Percentiles rank a stretch among this genome's conserved stretches.
phyloP scores from a whole-genome alignment of 2,329 filamentous ascomycete species.

The Elsinoe australis region DNA sequence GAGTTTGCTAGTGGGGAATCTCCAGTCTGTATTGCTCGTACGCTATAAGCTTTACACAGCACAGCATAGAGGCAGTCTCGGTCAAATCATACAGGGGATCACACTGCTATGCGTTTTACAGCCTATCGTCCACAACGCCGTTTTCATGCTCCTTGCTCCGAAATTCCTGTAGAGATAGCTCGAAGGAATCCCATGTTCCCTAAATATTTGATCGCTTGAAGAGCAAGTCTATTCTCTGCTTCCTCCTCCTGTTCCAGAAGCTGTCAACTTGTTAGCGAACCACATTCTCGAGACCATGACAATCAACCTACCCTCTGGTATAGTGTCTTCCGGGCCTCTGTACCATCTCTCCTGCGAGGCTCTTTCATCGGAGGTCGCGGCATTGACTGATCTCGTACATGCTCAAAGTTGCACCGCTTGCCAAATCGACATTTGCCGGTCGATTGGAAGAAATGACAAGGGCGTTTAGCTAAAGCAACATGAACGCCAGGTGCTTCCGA shows the following conservation, averaged over 20 bases:
- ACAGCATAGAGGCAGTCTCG: too few relatives aligned
- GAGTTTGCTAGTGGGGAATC: too few relatives aligned
- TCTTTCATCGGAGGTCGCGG: constrained; percentile 5
- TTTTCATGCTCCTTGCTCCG: background rate
- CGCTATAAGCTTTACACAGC: too few relatives aligned
- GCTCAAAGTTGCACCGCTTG: constrained; percentile 28
- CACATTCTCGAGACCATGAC: too few relatives aligned
- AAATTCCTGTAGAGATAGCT: background rate
- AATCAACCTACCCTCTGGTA: constrained; percentile 18
- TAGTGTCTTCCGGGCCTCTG: constrained; percentile 19
- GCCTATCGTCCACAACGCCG: too few relatives aligned
- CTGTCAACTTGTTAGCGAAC: too few relatives aligned
- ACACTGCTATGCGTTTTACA: too few relatives aligned
- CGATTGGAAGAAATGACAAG: constrained; percentile 28
- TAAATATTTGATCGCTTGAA: constrained; percentile 42
- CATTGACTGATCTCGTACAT: constrained; percentile 22
- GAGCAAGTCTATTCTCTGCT: constrained; percentile 35
- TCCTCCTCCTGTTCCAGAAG: constrained; percentile 40
- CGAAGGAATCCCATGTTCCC: constrained; percentile 38
- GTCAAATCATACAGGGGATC: too few relatives aligned
- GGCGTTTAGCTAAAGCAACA: constrained; percentile 16
- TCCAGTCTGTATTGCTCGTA: too few relatives aligned
- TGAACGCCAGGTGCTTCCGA: constrained; percentile 17
- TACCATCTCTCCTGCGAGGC: constrained; percentile 12
- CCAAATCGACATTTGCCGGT: constrained; percentile 31